phyloP scores from a whole-genome alignment of 2,329 filamentous ascomycete species.

The Sporothrix inflata region DNA sequence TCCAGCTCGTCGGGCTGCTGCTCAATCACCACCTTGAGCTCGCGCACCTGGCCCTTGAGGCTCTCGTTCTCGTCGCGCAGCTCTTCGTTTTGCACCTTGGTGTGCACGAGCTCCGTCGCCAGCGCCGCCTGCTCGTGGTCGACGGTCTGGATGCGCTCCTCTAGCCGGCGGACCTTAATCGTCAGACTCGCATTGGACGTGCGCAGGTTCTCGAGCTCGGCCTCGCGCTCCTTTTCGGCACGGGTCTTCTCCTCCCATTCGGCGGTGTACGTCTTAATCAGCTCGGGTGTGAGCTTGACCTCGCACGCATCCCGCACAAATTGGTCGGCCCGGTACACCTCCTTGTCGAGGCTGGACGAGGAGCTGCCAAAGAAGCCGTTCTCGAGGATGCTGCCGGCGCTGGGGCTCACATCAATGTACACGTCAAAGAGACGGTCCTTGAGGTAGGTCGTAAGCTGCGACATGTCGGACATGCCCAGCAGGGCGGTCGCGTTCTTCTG shows the following conservation, averaged over 20 bases:
- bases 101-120: slow-evolving; percentile 86
- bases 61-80: slow-evolving; percentile 88
- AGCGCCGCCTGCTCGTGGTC: slow-evolving; percentile 90
- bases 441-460: slow-evolving; percentile 81
- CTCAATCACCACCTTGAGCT: slow-evolving; percentile 84
- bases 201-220: slow-evolving; percentile 75
- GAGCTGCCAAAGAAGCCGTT: slow-evolving; percentile 97
- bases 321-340: slow-evolving; percentile 92
- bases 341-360: slow-evolving; percentile 86
- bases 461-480: slow-evolving; percentile 88
- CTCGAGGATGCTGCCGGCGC: slow-evolving; percentile 89
- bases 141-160: slow-evolving; percentile 84
- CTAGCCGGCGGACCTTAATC: slow-evolving; percentile 79
- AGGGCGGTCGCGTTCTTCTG: slow-evolving; percentile 84
- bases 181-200: slow-evolving; percentile 67
- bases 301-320: slow-evolving; percentile 91
- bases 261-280: slow-evolving; percentile 75
- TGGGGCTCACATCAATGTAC: slow-evolving; percentile 93
- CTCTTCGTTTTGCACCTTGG: slow-evolving; percentile 92
- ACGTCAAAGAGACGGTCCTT: slow-evolving; percentile 95
- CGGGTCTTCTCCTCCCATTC: slow-evolving; percentile 94
- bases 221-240: slow-evolving; percentile 79
- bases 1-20: slow-evolving; percentile 90
- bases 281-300: slow-evolving; percentile 80
- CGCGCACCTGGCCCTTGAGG: slow-evolving; percentile 79